These are phyloP conservation scores for Metschnikowia koreensis DNA, from an alignment of 805 yeast species.

Conservation along the genomic window DNA sequence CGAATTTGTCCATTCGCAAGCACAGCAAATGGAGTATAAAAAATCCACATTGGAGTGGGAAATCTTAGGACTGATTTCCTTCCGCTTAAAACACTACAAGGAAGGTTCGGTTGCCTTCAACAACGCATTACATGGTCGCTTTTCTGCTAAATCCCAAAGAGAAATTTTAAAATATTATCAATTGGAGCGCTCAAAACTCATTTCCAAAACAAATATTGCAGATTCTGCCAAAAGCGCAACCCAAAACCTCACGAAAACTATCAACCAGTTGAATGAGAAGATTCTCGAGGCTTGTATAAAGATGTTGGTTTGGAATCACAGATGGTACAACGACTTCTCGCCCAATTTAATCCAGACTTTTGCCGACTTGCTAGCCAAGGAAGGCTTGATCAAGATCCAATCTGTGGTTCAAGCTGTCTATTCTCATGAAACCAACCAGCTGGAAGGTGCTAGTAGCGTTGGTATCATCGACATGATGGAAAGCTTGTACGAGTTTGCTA, in stretches of 20 bases:
- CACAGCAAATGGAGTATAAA: slow-evolving; percentile 76
- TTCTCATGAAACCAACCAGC: slow-evolving; percentile 32
- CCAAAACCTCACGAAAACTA: slow-evolving; percentile 38
- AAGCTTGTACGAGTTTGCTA: slow-evolving; percentile 49
- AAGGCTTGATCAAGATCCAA: slow-evolving; percentile 75
- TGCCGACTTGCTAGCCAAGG: slow-evolving; percentile 62
- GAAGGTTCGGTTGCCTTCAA: slow-evolving; percentile 87
- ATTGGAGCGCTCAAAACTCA: slow-evolving; percentile 43
- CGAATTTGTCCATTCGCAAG: slow-evolving; percentile 82
- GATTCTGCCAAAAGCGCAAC: slow-evolving; percentile 17
- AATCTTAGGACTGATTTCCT: slow-evolving; percentile 80
- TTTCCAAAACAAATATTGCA: slow-evolving; percentile 22
- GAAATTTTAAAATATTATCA: slow-evolving; percentile 67
- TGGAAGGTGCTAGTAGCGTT: slow-evolving; percentile 21
- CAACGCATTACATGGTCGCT: slow-evolving; percentile 67
- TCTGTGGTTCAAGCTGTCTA: slow-evolving; percentile 69
- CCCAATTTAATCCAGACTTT: slow-evolving; percentile 61
- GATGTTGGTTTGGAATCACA: slow-evolving; percentile 93
- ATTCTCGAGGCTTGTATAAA: slow-evolving; percentile 71
- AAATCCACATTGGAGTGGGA: slow-evolving; percentile 91
- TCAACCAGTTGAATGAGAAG: slow-evolving; percentile 48
- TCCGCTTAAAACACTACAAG: slow-evolving; percentile 76
- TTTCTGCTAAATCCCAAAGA: slow-evolving; percentile 76
- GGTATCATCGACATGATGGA: slow-evolving; percentile 60
- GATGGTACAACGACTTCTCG: slow-evolving; percentile 94